Base-by-base conservation (phyloP, 345 rosid species). In the Ceriops decandra region DNA sequence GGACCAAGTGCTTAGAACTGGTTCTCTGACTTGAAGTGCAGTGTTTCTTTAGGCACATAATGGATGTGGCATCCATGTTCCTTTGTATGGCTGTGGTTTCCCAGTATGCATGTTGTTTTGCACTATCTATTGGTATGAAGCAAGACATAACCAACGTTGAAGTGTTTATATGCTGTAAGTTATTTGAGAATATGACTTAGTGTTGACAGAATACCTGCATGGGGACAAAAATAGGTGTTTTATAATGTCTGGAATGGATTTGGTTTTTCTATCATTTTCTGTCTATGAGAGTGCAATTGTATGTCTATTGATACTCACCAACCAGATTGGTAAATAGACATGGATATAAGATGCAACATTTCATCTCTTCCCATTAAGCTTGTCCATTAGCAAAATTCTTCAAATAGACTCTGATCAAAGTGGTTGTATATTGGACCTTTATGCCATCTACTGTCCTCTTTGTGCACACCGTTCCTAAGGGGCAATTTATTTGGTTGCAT, bases 1-100 rank as follows among this genome's bases (percentile, higher is more conserved):
- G 27, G 52, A 69, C 33, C 32, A n/a, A 21, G 57, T 46, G 54
- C 64, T 68, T 31, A 47, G 21, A 28, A 46, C 57, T 68, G 63
- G 57, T 68, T 58, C 51, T 67, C 52, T 36, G 63, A 22, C 42
- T 59, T 30, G 20, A 46, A 7, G 5, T 46, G 32, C 17, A 32
- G 52, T 64, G 52, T 30, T 51, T 52, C 57, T 32, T 51, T 19
- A 20, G 57, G 46, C 13, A 19, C 15, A 38, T 30, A 24, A 21
- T 22, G 0, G 52, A 26, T 42, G 22, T 21, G 24, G 21, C 6
- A 2, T 8, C 22, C 19, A 42, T 46, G 20, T 27, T 57, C 21
- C 17, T 51, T 3, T 64, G 36, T 20, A 3, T 17, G 30, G 26
- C 11, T 38, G 49, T 13, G 17, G 36, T 42, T 68, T 57, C 33